phyloP scores from a whole-genome alignment of 2,329 filamentous ascomycete species.

The Meredithiella fracta region DNA sequence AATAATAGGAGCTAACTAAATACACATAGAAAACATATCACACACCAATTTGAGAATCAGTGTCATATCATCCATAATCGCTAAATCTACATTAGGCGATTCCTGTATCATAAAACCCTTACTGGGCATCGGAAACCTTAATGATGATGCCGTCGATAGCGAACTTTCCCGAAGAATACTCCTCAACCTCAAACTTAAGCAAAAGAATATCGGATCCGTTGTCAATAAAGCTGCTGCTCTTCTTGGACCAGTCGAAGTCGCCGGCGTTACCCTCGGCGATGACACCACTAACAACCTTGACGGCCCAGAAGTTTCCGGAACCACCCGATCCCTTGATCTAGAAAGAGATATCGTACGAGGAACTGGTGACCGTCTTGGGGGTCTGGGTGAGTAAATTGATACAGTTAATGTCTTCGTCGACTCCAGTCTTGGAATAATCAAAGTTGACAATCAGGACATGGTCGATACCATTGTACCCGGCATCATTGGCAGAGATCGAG shows the following conservation, averaged over 20 bases:
- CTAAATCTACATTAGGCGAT: no score
- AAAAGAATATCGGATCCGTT: background rate
- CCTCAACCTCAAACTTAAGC: background rate
- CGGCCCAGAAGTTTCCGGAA: slow-evolving; percentile 3
- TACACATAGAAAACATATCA: no score
- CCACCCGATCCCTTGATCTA: background rate
- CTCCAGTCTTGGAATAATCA: background rate
- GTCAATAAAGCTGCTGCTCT: background rate
- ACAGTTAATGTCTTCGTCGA: background rate
- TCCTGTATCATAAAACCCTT: no score
- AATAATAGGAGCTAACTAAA: no score
- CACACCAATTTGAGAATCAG: no score
- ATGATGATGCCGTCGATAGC: slow-evolving; percentile 1
- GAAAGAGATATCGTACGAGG: background rate
- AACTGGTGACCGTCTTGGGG: background rate
- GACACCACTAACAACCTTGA: background rate
- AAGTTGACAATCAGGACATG: background rate
- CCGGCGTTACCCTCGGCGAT: background rate
- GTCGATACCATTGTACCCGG: background rate
- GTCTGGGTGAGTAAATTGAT: background rate
- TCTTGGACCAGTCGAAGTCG: slow-evolving; percentile 2
- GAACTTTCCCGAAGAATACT: slow-evolving; percentile 4
- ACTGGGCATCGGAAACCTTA: background rate
- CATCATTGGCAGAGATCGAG: background rate
- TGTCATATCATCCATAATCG: no score